Base-by-base conservation (phyloP, 1,284 basidiomycete genomes). In the Fomitopsis pinicola region DNA sequence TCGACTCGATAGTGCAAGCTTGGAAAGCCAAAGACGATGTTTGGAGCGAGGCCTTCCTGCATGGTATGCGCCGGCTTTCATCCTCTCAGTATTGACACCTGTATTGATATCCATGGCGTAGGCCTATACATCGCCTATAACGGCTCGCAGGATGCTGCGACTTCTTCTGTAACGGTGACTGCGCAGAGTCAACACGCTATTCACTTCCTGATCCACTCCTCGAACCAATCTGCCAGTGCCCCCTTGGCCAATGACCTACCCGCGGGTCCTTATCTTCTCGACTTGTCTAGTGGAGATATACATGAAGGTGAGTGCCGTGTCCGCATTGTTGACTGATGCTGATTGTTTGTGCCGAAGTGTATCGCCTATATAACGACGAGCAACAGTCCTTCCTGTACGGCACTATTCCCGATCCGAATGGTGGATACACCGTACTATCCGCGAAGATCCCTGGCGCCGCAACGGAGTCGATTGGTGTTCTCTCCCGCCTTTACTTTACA, bases 401-500 rank as follows among this genome's bases (percentile, higher is more conserved):
- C 17, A 70, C 68, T 10, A 64, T 72, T 2, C 65, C 71, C 5
- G 67, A 72, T 52, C 66, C 62, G 2, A 54, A 64, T 0, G 70
- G 67, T 19, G 68, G 71, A 0, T 73, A 65, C 59, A 58, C 65
- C 33, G 60, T 71, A 33, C 66, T 72, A 6, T 63, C 69, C 10
- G 72, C 69, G 8, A 67, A 68, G 60, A 59, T 68, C 15, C 63
- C 66, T 6, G 71, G 72, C 4, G 71, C 69, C 5, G 68, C 71
- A 1, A 72, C 72, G 0, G 67, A 68, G 52, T 68, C 66, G 10
- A 68, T 74, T 55, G 72, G 67, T 5, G 73, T 72, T 5, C 73
- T 71, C 7, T 74, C 73, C 19, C 67, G 72, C 3, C 64, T 74
- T 12, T 72, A 74, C 63, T 73, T 72, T 64, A 68, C 68, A 5